Evolutionary conservation across 2,329 filamentous ascomycete genomes (phyloP).

Genomic region (Neodidymelliopsis sp.): DNA sequence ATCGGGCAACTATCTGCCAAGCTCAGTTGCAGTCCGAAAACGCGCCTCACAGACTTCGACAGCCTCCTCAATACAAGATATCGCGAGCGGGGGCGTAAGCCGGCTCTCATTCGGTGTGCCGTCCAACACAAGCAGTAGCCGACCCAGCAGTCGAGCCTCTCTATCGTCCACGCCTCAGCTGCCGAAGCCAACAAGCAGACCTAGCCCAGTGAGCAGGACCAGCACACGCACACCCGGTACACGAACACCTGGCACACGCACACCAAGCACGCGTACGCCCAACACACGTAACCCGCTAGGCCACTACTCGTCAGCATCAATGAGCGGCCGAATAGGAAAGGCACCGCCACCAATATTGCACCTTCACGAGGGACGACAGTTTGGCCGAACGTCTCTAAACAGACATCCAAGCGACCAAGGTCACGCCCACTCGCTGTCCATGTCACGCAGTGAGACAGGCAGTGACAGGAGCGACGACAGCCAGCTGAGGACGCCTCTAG

Average conservation of each 20-base stretch:
- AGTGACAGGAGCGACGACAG: slow-evolving; percentile 44
- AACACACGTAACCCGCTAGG: slow-evolving; percentile 72
- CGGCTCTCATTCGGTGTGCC: slow-evolving; percentile 60
- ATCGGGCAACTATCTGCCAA: slow-evolving; percentile 58
- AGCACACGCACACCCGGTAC: slow-evolving; percentile 68
- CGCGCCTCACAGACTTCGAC: slow-evolving; percentile 65
- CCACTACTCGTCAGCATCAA: slow-evolving; percentile 58
- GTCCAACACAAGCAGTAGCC: slow-evolving; percentile 54
- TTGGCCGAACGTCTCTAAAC: slow-evolving; percentile 69
- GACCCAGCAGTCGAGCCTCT: slow-evolving; percentile 74
- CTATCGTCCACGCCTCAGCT: slow-evolving; percentile 38
- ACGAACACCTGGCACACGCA: slow-evolving; percentile 58
- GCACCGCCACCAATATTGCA: slow-evolving; percentile 60
- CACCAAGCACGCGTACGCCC: slow-evolving; percentile 53
- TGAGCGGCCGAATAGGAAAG: slow-evolving; percentile 53
- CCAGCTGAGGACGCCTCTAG: slow-evolving; percentile 53
- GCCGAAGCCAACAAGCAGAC: slow-evolving; percentile 19
- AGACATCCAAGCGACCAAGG: slow-evolving; percentile 58
- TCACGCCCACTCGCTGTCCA: slow-evolving; percentile 43
- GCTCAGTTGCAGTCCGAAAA: slow-evolving; percentile 69
- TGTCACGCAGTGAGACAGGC: slow-evolving; percentile 56
- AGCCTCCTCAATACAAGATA: slow-evolving; percentile 42
- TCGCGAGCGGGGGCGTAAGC: slow-evolving; percentile 46
- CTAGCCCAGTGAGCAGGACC: slow-evolving; percentile 67
- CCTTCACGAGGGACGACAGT: slow-evolving; percentile 19